These are phyloP conservation scores for Linum usitatissimum DNA, from an alignment of 345 rosid species.

Conservation along the genomic window DNA sequence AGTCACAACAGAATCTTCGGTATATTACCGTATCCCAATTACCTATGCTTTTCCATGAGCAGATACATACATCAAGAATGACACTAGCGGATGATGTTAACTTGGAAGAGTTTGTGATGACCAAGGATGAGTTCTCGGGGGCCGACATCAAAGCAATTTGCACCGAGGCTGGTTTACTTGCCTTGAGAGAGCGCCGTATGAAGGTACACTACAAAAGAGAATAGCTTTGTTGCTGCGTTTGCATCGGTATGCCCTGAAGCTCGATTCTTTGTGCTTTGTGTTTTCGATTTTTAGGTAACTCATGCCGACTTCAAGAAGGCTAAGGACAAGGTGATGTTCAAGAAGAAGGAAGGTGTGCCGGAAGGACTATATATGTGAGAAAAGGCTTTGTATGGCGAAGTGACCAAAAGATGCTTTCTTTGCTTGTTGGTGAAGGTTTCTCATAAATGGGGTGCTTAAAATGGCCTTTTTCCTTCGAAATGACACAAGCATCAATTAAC, in stretches of 20 bases:
- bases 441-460: no score
- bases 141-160: conserved; percentile 30
- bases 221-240: neutral
- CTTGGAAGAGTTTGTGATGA: conserved; percentile 30
- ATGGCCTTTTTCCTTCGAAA: no score
- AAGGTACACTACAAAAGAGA: conserved; percentile 12
- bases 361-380: conserved; percentile 26
- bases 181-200: conserved; percentile 28
- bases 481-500: no score
- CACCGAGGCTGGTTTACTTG: conserved; percentile 28
- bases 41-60: neutral
- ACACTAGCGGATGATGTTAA: conserved; percentile 29
- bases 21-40: neutral
- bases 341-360: conserved; percentile 29
- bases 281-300: neutral
- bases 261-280: neutral
- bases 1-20: neutral
- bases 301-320: conserved; percentile 30
- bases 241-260: neutral
- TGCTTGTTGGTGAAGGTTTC: no score
- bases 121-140: conserved; percentile 27
- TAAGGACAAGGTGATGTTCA: conserved; percentile 30
- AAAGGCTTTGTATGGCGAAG: no score
- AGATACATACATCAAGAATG: conserved; percentile 30
- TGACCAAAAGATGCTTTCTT: no score